Evolutionary conservation across 495 filamentous ascomycete species (phyloP), one percentile per base, ranked within the genome.

Genomic region (Penicillium pulvis): DNA sequence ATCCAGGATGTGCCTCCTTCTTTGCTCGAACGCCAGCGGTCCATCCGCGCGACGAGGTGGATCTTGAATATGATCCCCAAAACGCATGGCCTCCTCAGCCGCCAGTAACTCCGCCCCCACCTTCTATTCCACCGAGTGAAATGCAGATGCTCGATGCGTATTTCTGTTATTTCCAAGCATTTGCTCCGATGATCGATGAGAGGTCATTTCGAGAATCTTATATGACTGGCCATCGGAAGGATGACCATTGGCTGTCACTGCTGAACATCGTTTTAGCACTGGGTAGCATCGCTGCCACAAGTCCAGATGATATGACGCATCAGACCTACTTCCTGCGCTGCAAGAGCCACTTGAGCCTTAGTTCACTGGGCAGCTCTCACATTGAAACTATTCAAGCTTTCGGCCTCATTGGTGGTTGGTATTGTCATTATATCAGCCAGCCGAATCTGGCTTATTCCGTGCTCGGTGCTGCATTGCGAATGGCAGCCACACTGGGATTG

Each of bases 191-290:
- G 80, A 75, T 93, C 8, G 89, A 93, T 62, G 90, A 92, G 66
- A 82, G 82, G 30, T 79, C 83, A 5, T 91, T 92, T 73, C 83
- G 89, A 50, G 83, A 87, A 35, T 87, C 88, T 48, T 91, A 89
- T 66, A 78, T 87, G 10, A 81, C 84, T 46, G 86, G 84, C 30
- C 82, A 83, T 53, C 77, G 90, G 11, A 83, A 78, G 60, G 90
- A 93, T 67, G 75, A 83, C 9, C 83, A 87, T 10, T 93, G 90
- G 90, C 79, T 92, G 17, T 86, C 85, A 0, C 70, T 93, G 23
- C 76, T 92, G 23, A 92, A 93, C 66, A 91, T 90, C 75, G 88
- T 93, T 30, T 86, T 92, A 53, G 89, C 90, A 19, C 81, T 92
- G 71, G 90, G 90, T 19, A 88, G 86, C 61, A 86, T 93, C 42